Evolutionary conservation across 306 rosid species (phyloP), one percentile per base, ranked within the genome.

Genomic region (Quercus aquifolioides): DNA sequence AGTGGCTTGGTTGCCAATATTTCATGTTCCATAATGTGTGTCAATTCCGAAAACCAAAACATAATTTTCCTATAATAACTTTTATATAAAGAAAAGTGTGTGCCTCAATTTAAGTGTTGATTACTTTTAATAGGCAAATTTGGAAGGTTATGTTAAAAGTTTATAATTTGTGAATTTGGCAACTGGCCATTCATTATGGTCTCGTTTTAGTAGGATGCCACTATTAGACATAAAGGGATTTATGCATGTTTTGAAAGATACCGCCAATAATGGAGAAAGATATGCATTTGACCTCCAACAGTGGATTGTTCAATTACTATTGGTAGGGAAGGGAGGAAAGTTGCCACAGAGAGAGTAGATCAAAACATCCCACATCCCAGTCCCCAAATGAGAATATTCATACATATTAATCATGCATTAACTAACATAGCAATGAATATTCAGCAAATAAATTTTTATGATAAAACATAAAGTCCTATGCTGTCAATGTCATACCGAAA

Each of bases 401-500:
- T 59, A 25, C 65, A 59, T 59, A 59, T 14, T 23, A 23, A 9
- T 12, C 14, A n/a, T 59, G 31, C 5, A 59, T 59, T 18, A 67
- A 33, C 15, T 18, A 33, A 35, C 43, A 67, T 14, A n/a, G 14
- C 52, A 19, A 67, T 67, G 72, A 67, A 30, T 38, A 8, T 1
- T 17, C 51, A 14, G 26, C 6, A 67, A 19, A 67, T 4, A n/a
- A 19, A 35, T 35, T 33, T 31, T 18, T 35, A 10, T 6, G 52
- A 67, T 35, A 19, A 35, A 35, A 67, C n/a, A 33, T 67, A 67
- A 33, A 35, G 25, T 5, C n/a, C 52, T n/a, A 19, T 33, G 72
- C 51, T 67, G 52, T 62, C 12, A 76, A 76, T 69, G 72, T 20
- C 88, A 51, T 77, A 96, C 99, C 93, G 92, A 89, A 93, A 85